Conservation (phyloP, 192 early-diverging fungal species). For the Dispira simplex region DNA sequence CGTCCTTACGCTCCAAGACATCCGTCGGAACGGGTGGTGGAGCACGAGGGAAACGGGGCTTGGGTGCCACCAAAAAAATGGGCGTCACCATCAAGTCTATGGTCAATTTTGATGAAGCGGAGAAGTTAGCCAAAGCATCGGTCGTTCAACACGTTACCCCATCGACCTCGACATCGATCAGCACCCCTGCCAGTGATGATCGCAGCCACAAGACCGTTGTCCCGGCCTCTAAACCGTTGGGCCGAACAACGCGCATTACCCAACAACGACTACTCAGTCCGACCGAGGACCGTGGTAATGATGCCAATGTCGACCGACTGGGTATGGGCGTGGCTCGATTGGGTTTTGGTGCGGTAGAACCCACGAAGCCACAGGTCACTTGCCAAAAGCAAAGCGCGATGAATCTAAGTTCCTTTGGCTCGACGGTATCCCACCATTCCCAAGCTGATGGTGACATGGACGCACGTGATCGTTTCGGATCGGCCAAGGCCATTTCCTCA, state of each 20-base stretch:
- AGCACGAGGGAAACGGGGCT: slow-evolving; percentile 30
- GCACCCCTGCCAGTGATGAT: slow-evolving; percentile 10
- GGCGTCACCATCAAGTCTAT: slow-evolving; percentile 31
- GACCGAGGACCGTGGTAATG: slow-evolving; percentile 16
- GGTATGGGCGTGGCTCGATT: slow-evolving; percentile 52
- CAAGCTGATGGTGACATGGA: slow-evolving; percentile 6
- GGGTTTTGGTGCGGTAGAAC: slow-evolving; percentile 32
- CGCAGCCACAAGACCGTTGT: slow-evolving; percentile 16
- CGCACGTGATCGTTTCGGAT: slow-evolving; percentile 64
- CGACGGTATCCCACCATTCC: not conserved
- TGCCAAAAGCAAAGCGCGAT: not conserved
- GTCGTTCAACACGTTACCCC: slow-evolving; percentile 47
- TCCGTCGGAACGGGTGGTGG: slow-evolving; percentile 5
- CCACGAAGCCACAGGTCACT: not conserved
- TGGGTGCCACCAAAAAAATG: slow-evolving; percentile 79
- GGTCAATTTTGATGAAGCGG: slow-evolving; percentile 85
- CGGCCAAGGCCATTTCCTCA: slow-evolving; percentile 75
- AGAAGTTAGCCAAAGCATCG: slow-evolving; percentile 66
- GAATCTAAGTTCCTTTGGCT: not conserved
- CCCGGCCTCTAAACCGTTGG: slow-evolving; percentile 14
- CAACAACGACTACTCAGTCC: slow-evolving; percentile 19
- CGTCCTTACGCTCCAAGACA: slow-evolving; percentile 23
- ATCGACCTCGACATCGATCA: slow-evolving; percentile 3
- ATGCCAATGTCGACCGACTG: slow-evolving; percentile 35
- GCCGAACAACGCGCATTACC: slow-evolving; percentile 27